These are phyloP conservation scores for Helicostylum pulchrum DNA, from an alignment of 192 early-diverging fungal species.

Conservation along the genomic window DNA sequence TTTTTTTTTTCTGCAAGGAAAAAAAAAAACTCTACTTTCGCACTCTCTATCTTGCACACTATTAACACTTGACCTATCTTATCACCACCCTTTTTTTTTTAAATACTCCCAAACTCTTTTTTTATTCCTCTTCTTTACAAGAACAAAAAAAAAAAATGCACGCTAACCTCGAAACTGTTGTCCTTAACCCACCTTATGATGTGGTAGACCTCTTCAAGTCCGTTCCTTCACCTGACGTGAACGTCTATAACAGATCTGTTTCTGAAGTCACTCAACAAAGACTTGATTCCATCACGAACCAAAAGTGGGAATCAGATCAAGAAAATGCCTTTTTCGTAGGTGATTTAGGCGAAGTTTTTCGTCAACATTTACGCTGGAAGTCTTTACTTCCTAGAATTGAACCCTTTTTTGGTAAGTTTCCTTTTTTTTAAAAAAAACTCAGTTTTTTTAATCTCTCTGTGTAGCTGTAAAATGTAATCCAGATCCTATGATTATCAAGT, in stretches of 20 bases:
- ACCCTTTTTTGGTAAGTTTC: constrained; percentile 84
- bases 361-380: constrained; percentile 86
- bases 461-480: constrained; percentile 97
- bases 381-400: constrained; percentile 84
- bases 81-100: neutral
- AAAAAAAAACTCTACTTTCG: neutral
- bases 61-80: neutral
- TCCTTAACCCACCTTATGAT: neutral
- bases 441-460: constrained; percentile 9
- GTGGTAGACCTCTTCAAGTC: neutral
- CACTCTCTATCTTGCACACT: neutral
- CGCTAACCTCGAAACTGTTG: constrained; percentile 26
- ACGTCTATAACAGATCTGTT: constrained; percentile 13
- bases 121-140: constrained; percentile 3
- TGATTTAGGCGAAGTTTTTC: constrained; percentile 87
- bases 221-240: constrained; percentile 1
- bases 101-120: constrained; percentile 1
- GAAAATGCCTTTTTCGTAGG: constrained; percentile 95
- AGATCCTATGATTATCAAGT: constrained; percentile 78
- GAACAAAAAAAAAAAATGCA: constrained; percentile 13
- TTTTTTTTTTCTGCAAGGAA: neutral
- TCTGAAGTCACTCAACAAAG: constrained; percentile 30
- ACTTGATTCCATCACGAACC: constrained; percentile 36
- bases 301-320: constrained; percentile 50
- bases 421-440: constrained; percentile 7